Evolutionary conservation across 2,329 filamentous ascomycete genomes (phyloP).

Genomic region (Trichophyton verrucosum): DNA sequence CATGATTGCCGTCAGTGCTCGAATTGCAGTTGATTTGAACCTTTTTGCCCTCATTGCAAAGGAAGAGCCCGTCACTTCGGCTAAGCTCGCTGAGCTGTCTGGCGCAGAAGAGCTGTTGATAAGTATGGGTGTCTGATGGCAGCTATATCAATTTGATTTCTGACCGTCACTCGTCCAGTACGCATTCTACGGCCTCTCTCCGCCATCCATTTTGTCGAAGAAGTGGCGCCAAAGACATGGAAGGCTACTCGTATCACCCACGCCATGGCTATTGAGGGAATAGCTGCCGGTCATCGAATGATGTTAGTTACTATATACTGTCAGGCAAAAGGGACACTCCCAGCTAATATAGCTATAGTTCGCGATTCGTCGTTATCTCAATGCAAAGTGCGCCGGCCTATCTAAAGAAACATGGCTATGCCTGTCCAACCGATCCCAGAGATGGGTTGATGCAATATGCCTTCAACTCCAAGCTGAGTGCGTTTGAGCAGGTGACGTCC

Average conservation of each 20-base stretch:
- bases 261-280: slow-evolving; percentile 4
- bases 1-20: slow-evolving; percentile 4
- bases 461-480: slow-evolving; percentile 1
- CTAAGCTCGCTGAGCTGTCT: slow-evolving; percentile 2
- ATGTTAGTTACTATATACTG: neutral
- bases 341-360: neutral
- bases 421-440: slow-evolving; percentile 4
- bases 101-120: slow-evolving; percentile 6
- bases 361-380: neutral
- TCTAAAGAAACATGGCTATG: neutral
- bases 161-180: neutral
- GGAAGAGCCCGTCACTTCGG: slow-evolving; percentile 3
- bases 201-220: neutral
- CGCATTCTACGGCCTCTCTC: slow-evolving; percentile 5
- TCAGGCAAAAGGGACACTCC: too few species aligned
- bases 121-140: neutral
- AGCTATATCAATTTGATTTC: neutral
- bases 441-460: slow-evolving; percentile 4
- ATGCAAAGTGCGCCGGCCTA: slow-evolving; percentile 5
- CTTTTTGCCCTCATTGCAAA: slow-evolving; percentile 2
- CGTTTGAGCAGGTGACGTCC: slow-evolving; percentile 3
- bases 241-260: slow-evolving; percentile 3
- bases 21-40: slow-evolving; percentile 6
- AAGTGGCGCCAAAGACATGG: slow-evolving; percentile 4
- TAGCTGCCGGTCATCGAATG: slow-evolving; percentile 5